Evolutionary conservation across 2,329 filamentous ascomycete genomes (phyloP), one percentile per base, ranked within the genome.

Genomic region (Didymella pomorum): DNA sequence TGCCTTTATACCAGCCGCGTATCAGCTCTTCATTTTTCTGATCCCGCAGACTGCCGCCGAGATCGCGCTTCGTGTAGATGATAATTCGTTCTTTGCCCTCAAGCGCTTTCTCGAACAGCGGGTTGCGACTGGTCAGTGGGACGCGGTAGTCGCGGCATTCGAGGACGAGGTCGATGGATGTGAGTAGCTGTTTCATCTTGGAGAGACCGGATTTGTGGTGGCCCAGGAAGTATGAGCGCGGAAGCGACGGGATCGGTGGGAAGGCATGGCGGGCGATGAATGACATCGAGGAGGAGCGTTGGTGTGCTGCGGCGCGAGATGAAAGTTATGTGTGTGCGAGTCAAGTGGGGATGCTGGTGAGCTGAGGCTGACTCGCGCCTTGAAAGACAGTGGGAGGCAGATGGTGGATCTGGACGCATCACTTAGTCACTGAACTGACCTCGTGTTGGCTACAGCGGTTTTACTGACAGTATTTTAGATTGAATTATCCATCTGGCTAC

Each of bases 61-160:
- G 41, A 76, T 97, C 93, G 65, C 86, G 81, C 77, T 98, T 97
- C 16, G 95, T 99, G 78, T 97, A 98, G 37, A 98, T 88, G 66
- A 98, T 83, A 65, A 97, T 80, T 61, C 93, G 86, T 69, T 90
- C 84, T 64, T 87, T 87, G 16, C 88, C 89, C 26, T 87, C 86
- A 43, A 98, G 81, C 29, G 87, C 85, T 62, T 88, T 84, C 73
- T 98, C 94, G 67, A 99, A 94, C 44, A 93, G 80, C 0, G 93
- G 94, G 73, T 99, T 99, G 66, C 92, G 87, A 3, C 92, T 95
- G 0, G 93, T 93, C 10, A 98, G 80, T 0, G 95, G 95, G 0
- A 97, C 88, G 46, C 95, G 89, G 74, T 93, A 93, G 81, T 99
- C 95, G 72, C 95, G 91, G 76, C 93, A 97, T 81, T 99, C 95